Evolutionary conservation across 441 rosid genomes (phyloP).

Genomic region (Cnidoscolus chayamansa): DNA sequence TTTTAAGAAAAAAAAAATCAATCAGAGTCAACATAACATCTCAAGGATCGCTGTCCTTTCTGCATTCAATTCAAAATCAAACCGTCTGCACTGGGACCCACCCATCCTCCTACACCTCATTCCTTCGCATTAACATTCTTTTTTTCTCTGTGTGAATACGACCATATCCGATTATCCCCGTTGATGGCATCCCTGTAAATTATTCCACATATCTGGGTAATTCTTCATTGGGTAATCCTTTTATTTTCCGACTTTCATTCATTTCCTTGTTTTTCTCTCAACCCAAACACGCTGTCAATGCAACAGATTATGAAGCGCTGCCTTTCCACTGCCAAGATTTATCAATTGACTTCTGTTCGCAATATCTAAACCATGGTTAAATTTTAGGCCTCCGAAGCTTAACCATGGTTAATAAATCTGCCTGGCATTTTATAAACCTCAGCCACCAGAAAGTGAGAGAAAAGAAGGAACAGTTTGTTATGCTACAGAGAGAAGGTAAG

Average conservation of each 20-base stretch:
- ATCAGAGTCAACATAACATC: background rate
- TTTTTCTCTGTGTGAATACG: too few relatives aligned
- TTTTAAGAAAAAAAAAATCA: too few relatives aligned
- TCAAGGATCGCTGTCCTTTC: background rate
- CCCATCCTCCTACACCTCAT: background rate
- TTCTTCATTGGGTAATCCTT: background rate
- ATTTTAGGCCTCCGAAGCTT: background rate
- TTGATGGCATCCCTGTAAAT: conserved; percentile 9
- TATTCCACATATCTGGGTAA: background rate
- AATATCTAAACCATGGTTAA: conserved; percentile 5
- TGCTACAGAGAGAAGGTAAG: conserved; percentile 3
- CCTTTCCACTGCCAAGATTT: background rate
- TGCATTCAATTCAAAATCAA: background rate
- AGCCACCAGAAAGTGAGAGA: background rate
- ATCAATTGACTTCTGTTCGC: background rate
- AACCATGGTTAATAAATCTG: conserved; percentile 8
- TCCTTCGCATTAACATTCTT: too few relatives aligned
- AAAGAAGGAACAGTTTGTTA: background rate
- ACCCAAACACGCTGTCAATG: too few relatives aligned
- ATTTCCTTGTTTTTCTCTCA: too few relatives aligned
- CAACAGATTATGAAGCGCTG: background rate
- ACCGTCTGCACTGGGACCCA: background rate
- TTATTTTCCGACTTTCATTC: too few relatives aligned
- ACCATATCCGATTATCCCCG: too few relatives aligned
- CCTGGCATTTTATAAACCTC: conserved; percentile 12